Evolutionary conservation across 768 basidiomycete species (phyloP), one percentile per base, ranked within the genome.

Genomic region (Amanita pseudoporphyria): DNA sequence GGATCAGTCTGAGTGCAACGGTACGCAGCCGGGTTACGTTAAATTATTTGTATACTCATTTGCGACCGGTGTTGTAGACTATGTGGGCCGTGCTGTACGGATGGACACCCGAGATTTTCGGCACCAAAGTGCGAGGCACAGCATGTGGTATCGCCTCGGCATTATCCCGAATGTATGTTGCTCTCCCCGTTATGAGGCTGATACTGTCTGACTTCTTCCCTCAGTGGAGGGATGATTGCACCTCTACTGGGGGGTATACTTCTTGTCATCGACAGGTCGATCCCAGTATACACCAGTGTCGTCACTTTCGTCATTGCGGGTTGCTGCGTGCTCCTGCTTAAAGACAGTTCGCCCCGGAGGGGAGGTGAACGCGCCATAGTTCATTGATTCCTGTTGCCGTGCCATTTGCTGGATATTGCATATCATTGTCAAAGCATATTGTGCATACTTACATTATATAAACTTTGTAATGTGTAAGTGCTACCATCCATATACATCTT

Each of bases 31-130:
- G 22, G 30, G 51, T 44, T 37, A 13, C 24, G 21, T 44, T 10
- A n/a, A 14, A 9, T 38, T 45, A 2, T n/a, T n/a, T 45, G 5
- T 38, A 21, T n/a, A n/a, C 7, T 22, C 38, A 32, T 40, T 19
- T 37, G 24, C n/a, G 28, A 0, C 22, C 3, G 42, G 42, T 18
- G 12, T 47, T 49, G 1, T 55, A 85, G 82, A 73, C 83, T 2
- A 88, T 89, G 88, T 90, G 84, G 77, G 86, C 88, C 9, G 82
- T 91, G n/a, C 57, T 90, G 45, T 90, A 90, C 56, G 87, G 87
- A 40, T 88, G 87, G 84, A 91, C 90, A 0, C 90, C 90, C 3
- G 87, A 89, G 64, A 84, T 90, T 12, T 93, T 94, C 58, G 81
- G 77, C 0, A 89, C 88, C 0, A 80, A 81, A 69, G 85, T 92